A percentile compares a stretch with the other conserved stretches of the same genome.
Conservation (phyloP, 257 asterid genomes). For the Forsythia viridissima region DNA sequence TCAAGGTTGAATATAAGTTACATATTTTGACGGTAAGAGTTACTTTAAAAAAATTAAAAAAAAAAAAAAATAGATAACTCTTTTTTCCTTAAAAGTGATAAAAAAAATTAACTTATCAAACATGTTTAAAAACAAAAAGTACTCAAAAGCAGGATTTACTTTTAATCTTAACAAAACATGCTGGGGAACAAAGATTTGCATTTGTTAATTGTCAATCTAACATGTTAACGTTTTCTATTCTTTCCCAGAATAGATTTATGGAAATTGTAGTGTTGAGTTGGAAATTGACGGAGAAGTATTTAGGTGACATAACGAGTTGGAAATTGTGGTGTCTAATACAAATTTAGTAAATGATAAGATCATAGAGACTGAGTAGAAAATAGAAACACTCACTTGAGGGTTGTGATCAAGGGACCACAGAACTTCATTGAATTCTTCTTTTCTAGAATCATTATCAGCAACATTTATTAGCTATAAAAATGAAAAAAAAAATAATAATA, state of each 20-base stretch:
- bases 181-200: neutral
- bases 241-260: neutral
- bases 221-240: neutral
- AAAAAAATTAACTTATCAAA: neutral
- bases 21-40: too few species aligned
- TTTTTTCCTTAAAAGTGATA: neutral
- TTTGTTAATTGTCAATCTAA: neutral
- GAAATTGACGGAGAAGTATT: neutral
- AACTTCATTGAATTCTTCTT: constrained; percentile 77
- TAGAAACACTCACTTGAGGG: constrained; percentile 53
- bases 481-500: constrained; percentile 9
- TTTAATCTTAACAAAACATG: neutral
- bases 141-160: neutral
- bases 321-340: neutral
- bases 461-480: constrained; percentile 52
- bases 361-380: neutral
- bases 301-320: neutral
- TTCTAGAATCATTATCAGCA: constrained; percentile 42
- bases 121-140: neutral
- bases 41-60: too few species aligned
- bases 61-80: too few species aligned
- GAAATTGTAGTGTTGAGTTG: too few species aligned
- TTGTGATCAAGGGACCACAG: constrained; percentile 73
- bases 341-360: neutral
- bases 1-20: neutral